Percentiles rank a stretch among this genome's conserved stretches.
phyloP scores from a whole-genome alignment of 768 basidiomycete genomes.

The Boletus vinaceobasis region DNA sequence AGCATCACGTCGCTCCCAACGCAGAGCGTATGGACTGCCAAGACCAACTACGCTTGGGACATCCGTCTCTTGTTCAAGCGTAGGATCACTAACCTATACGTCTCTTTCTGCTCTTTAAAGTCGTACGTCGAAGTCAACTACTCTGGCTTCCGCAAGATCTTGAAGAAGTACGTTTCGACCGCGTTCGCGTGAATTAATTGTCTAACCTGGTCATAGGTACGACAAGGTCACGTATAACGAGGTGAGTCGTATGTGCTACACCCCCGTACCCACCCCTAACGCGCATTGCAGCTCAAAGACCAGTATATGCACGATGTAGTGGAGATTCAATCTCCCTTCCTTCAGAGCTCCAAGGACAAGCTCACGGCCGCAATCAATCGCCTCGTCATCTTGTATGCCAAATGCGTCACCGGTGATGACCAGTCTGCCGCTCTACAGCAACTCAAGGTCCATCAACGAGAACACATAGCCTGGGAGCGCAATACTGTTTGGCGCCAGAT shows the following conservation, averaged over 20 bases:
- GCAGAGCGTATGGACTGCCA: conserved; percentile 73
- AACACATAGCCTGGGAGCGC: conserved; percentile 95
- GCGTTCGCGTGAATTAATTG: neutral
- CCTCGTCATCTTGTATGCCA: conserved; percentile 74
- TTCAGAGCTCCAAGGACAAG: conserved; percentile 54
- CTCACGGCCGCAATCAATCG: conserved; percentile 55
- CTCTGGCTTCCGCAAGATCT: conserved; percentile 90
- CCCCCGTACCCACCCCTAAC: neutral
- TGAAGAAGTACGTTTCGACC: conserved; percentile 75
- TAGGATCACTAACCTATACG: conserved; percentile 78
- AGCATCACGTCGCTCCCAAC: conserved; percentile 43
- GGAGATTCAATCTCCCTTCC: conserved; percentile 67
- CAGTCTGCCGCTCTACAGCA: conserved; percentile 67
- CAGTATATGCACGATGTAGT: conserved; percentile 71
- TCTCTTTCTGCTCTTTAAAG: conserved; percentile 68
- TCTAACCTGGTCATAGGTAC: conserved; percentile 50
- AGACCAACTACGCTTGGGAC: conserved; percentile 79
- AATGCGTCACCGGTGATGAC: conserved; percentile 80
- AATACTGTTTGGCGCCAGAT: conserved; percentile 98
- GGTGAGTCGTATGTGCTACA: conserved; percentile 27
- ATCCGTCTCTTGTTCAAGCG: conserved; percentile 85
- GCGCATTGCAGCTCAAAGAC: conserved; percentile 58
- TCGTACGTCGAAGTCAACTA: conserved; percentile 91
- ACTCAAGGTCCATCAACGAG: conserved; percentile 81
- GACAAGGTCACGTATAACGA: conserved; percentile 88